Conservation (phyloP, 2,329 filamentous ascomycete species). For the Fusarium poae region DNA sequence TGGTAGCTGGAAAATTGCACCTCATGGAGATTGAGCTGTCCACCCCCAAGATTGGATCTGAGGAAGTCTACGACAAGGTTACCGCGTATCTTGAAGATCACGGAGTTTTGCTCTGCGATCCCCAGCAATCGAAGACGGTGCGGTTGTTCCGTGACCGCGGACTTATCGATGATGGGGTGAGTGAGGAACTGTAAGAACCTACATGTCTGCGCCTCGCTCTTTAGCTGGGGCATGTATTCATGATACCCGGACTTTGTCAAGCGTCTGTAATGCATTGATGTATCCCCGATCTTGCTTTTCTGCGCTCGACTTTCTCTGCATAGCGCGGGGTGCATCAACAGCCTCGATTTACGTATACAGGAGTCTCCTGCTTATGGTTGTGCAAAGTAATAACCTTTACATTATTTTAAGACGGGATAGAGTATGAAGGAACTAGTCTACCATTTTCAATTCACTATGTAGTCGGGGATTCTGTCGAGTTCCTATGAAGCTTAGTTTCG, state of each 20-base stretch:
- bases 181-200: constrained; percentile 14
- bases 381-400: background rate
- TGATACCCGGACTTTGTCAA: background rate
- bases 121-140: constrained; percentile 38
- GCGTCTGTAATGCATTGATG: background rate
- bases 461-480: background rate
- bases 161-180: constrained; percentile 7
- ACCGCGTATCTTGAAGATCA: constrained; percentile 26
- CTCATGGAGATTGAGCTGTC: constrained; percentile 44
- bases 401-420: no score
- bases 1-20: constrained; percentile 33
- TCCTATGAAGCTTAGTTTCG: background rate
- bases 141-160: constrained; percentile 36
- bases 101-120: constrained; percentile 34
- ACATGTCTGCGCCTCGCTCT: background rate
- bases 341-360: background rate
- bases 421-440: no score
- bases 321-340: background rate
- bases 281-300: background rate
- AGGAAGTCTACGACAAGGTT: constrained; percentile 20
- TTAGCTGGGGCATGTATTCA: background rate
- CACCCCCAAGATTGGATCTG: constrained; percentile 22
- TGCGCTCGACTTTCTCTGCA: background rate
- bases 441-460: background rate
- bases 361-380: background rate